A percentile compares a stretch with the other conserved stretches of the same genome.
Conservation (phyloP, 176 grass and related monocot genomes). For the Aegilops speltoides region DNA sequence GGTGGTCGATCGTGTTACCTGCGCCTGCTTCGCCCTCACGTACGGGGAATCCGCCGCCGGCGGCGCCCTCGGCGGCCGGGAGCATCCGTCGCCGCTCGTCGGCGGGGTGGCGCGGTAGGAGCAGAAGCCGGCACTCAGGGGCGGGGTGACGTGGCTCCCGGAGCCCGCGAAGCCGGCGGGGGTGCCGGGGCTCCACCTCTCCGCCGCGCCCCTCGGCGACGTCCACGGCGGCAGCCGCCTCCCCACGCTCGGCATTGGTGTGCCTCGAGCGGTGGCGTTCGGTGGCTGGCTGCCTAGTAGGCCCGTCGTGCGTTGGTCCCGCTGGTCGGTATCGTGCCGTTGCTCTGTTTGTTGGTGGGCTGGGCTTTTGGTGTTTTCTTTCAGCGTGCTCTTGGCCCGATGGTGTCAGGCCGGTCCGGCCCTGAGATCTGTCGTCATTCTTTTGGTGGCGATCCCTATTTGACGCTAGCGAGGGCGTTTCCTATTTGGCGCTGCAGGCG, state of each 20-base stretch:
- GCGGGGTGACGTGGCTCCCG: background rate
- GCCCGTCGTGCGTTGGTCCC: no score
- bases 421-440: no score
- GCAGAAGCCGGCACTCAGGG: background rate
- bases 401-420: no score
- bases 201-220: conserved; percentile 21
- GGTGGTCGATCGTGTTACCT: conserved; percentile 16
- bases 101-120: conserved; percentile 14
- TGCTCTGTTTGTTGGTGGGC: no score
- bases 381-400: no score
- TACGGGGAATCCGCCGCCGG: conserved; percentile 41
- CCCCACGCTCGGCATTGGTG: conserved; percentile 28
- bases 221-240: conserved; percentile 48
- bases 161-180: background rate
- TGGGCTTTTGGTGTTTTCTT: no score
- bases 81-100: background rate
- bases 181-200: conserved; percentile 18
- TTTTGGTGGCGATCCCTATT: no score
- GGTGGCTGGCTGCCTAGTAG: no score
- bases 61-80: conserved; percentile 36
- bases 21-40: conserved; percentile 51
- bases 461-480: no score
- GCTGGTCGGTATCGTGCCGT: no score
- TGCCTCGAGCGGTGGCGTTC: no score
- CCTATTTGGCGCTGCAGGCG: no score